Base-by-base conservation (phyloP, 192 early-diverging fungal genomes). In the Geranomyces variabilis region DNA sequence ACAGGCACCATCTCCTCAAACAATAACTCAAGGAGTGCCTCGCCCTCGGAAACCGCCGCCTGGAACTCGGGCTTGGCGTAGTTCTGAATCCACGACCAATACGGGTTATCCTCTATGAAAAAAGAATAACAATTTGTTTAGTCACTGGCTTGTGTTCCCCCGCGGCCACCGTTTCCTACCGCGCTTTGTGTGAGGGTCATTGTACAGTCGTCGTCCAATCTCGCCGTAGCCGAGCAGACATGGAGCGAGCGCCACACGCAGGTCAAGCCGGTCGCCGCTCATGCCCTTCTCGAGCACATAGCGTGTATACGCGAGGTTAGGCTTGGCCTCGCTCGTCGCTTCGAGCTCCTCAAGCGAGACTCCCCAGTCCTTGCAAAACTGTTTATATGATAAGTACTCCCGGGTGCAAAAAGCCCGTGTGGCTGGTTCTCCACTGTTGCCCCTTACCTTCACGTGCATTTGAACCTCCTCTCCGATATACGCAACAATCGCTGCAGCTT, bases 221-320 rank as follows among this genome's bases (percentile, higher is more conserved):
- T 91, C 88, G 43, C 91, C 92, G 70, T 95, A 95, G 19, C 93
- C 93, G 22, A 95, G 72, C 29, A 93, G 71, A 67, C 93, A 95
- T 7, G 93, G 91, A 1, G 90, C 90, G 69, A 95, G 85, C n/a
- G 93, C 93, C 15, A 87, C 83, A 36, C 87, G 84, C 55, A 95
- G 80, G 65, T 95, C 93, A 0, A 95, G 66, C 44, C 86, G 70
- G 71, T 90, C 90, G 13, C 93, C 92, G n/a, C 80, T 45, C 49
- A 73, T 70, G 45, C 77, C 80, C 70, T 63, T 65, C 36, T 95
- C 93, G 41, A 93, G 63, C 17, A 93, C 88, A 70, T 86, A 95
- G 26, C 93, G 89, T 0, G 93, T 93, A 77, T 95, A 95, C 1
- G 93, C 91, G 1, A 93, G 78, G 69, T 90, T 93, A n/a, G 80